Evolutionary conservation across 257 asterid genomes (phyloP).

Genomic region (Solanum piurae): DNA sequence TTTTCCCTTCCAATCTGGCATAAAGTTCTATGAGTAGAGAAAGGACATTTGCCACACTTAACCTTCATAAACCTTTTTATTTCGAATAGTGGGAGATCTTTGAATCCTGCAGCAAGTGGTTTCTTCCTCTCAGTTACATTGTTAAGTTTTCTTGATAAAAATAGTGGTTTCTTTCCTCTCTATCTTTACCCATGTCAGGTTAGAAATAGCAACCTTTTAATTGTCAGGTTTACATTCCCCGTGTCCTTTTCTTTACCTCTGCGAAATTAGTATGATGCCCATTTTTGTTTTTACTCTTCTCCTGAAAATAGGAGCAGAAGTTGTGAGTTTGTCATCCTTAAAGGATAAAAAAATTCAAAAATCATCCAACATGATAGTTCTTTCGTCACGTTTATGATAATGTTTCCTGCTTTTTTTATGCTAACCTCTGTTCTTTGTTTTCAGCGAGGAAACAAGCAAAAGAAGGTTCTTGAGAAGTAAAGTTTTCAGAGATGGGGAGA

Average conservation of each 20-base stretch:
- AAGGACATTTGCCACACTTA: neutral
- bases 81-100: neutral
- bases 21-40: neutral
- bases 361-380: neutral
- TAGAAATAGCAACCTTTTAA: neutral
- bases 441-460: constrained; percentile 64
- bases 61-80: neutral
- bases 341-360: neutral
- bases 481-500: constrained; percentile 53
- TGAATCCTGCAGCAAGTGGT: neutral
- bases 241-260: neutral
- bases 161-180: neutral
- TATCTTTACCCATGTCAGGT: neutral
- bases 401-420: neutral
- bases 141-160: neutral
- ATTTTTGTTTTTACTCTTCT: neutral
- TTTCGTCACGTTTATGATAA: neutral
- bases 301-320: neutral
- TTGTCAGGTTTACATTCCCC: neutral
- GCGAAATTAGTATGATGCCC: neutral
- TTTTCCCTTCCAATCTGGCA: neutral
- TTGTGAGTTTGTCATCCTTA: neutral
- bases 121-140: neutral
- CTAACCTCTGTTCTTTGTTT: constrained; percentile 9
- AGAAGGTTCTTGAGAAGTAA: constrained; percentile 46